These are phyloP conservation scores for Cladosporium austrohemisphaericum DNA, from an alignment of 2,329 filamentous ascomycete species.

Conservation along the genomic window DNA sequence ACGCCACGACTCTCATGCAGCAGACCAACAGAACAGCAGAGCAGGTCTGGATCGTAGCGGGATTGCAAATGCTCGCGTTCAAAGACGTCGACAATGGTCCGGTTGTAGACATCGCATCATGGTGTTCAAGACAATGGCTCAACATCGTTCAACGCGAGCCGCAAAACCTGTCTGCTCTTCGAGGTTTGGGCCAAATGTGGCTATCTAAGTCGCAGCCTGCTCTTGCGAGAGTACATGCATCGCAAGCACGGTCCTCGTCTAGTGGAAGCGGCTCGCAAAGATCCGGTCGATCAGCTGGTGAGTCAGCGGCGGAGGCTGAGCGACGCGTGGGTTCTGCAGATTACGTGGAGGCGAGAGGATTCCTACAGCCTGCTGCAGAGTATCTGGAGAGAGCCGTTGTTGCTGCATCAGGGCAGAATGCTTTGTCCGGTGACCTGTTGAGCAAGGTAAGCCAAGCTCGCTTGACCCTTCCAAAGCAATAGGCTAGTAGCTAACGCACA, in stretches of 20 bases:
- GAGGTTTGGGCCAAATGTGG: conserved; percentile 51
- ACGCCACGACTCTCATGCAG: conserved; percentile 38
- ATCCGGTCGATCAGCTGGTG: conserved; percentile 27
- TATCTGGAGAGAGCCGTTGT: conserved; percentile 48
- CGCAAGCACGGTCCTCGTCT: conserved; percentile 40
- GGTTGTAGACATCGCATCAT: conserved; percentile 46
- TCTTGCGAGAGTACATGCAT: conserved; percentile 46
- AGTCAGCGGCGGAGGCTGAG: conserved; percentile 35
- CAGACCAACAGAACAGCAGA: conserved; percentile 34
- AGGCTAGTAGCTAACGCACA: background rate
- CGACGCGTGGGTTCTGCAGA: conserved; percentile 37
- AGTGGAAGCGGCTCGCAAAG: conserved; percentile 33
- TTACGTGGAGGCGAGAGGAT: conserved; percentile 52
- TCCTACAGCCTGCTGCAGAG: conserved; percentile 50
- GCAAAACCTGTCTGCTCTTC: conserved; percentile 41
- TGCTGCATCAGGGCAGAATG: conserved; percentile 38
- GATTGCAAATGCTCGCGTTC: conserved; percentile 50
- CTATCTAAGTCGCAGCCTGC: conserved; percentile 49
- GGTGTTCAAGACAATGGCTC: conserved; percentile 49
- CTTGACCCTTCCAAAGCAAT: no score
- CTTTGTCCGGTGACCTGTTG: conserved; percentile 42
- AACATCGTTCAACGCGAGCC: conserved; percentile 43
- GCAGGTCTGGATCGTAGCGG: conserved; percentile 41
- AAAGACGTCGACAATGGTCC: conserved; percentile 46
- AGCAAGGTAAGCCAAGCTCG: conserved; percentile 25